Evolutionary conservation across 805 yeast genomes (phyloP).

Genomic region (Clavispora fructus): DNA sequence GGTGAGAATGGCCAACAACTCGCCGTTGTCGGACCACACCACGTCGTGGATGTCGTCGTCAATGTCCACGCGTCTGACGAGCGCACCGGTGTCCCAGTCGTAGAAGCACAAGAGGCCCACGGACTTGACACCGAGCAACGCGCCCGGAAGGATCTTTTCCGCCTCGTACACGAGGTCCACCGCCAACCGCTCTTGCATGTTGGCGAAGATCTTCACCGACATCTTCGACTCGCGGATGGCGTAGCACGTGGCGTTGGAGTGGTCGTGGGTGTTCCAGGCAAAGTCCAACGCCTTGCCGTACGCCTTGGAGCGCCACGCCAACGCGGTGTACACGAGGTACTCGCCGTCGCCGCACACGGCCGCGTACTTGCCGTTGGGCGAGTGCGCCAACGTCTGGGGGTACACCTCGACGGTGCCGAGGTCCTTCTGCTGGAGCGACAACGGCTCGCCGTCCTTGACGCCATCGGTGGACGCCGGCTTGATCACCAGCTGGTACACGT

Average conservation of each 20-base stretch:
- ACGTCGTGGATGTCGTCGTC: constrained; percentile 68
- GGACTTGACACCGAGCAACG: constrained; percentile 79
- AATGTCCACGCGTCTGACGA: constrained; percentile 87
- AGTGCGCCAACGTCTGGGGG: constrained; percentile 82
- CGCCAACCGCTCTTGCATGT: constrained; percentile 73
- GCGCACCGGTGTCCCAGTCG: constrained; percentile 86
- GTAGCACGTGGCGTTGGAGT: constrained; percentile 58
- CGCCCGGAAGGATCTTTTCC: constrained; percentile 81
- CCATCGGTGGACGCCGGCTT: constrained; percentile 59
- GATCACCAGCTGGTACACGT: constrained; percentile 77
- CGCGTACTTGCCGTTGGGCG: constrained; percentile 96
- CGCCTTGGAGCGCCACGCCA: constrained; percentile 96
- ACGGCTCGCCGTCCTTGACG: constrained; percentile 72
- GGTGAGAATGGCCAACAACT: constrained; percentile 67
- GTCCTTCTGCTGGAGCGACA: constrained; percentile 79
- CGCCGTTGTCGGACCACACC: constrained; percentile 92
- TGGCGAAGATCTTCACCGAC: constrained; percentile 66
- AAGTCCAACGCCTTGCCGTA: constrained; percentile 89
- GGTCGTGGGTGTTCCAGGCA: constrained; percentile 85
- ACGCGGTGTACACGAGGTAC: constrained; percentile 89
- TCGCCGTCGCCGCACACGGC: constrained; percentile 98
- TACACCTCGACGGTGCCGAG: constrained; percentile 91
- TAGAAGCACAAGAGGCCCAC: constrained; percentile 82
- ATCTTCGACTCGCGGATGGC: constrained; percentile 73
- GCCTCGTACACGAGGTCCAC: constrained; percentile 67